Base-by-base conservation (phyloP, 345 rosid species). In the Dipteronia sinensis region DNA sequence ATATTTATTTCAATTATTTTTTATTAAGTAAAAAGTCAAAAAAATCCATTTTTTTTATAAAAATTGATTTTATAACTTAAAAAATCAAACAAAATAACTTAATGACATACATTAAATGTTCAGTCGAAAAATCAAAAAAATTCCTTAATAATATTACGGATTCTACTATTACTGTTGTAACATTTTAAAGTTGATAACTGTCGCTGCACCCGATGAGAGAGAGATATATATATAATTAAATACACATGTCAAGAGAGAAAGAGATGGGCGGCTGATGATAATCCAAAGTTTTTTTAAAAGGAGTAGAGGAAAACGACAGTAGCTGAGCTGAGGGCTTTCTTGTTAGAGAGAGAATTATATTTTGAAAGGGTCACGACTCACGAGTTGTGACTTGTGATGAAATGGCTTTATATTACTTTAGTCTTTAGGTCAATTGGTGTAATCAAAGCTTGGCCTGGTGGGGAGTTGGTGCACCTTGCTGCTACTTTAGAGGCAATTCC, bases 401-500 rank as follows among this genome's bases (percentile, higher is more conserved):
- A 65, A 64, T 6, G 15, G 27, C 44, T 56, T n/a, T n/a, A 38
- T 34, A 2, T 73, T 20, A 46, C 77, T 74, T 74, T 74, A 27
- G 44, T 25, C 77, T 74, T 74, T 74, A 27, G 44, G 12, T 27
- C 25, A 64, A 46, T 69, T 42, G 40, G 10, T 22, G n/a, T n/a
- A n/a, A n/a, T n/a, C n/a, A n/a, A n/a, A n/a, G n/a, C n/a, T n/a
- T n/a, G n/a, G n/a, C n/a, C n/a, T n/a, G n/a, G n/a, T n/a, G n/a
- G n/a, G n/a, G 1, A 10, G 47, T 56, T 22, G 65, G 29, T n/a
- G 77, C 78, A 34, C 34, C 20, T 75, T 53, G 67, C 71, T 55
- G 40, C 78, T 64, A 12, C 59, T 69, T 74, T 12, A 65, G 75
- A 74, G 75, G 75, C 75, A 74, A 27, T 66, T 72, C 38, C 6